phyloP scores from a whole-genome alignment of 306 rosid genomes.

The Medicago arabica region DNA sequence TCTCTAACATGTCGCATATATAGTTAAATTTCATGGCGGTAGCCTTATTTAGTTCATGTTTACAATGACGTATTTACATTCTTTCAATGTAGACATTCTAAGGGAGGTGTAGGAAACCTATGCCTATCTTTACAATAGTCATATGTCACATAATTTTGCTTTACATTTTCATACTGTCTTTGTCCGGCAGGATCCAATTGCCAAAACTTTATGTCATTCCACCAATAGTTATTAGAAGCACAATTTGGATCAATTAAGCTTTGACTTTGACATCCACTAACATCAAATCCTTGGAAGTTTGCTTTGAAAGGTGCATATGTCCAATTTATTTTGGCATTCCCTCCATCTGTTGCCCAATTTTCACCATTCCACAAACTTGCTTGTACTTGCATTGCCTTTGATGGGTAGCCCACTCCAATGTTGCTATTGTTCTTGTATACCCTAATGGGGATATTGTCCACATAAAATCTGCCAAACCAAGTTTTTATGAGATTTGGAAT shows the following conservation, averaged over 20 bases:
- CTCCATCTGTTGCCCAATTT: conserved; percentile 71
- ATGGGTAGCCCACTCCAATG: conserved; percentile 45
- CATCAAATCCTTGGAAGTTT: conserved; percentile 49
- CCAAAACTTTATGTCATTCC: conserved; percentile 53
- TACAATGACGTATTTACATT: neutral
- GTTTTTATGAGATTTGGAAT: neutral
- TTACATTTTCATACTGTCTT: conserved; percentile 42
- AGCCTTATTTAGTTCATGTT: conserved; percentile 9
- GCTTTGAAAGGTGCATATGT: conserved; percentile 63
- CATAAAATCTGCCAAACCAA: conserved; percentile 47
- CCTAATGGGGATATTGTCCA: conserved; percentile 63
- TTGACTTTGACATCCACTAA: conserved; percentile 47
- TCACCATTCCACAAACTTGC: conserved; percentile 64
- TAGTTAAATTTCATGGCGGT: neutral
- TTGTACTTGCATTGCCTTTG: conserved; percentile 55
- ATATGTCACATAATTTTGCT: conserved; percentile 39
- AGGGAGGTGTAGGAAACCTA: conserved; percentile 50
- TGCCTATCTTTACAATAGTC: conserved; percentile 58
- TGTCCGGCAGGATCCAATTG: conserved; percentile 30
- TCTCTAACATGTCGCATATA: neutral
- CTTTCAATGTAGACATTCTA: conserved; percentile 49
- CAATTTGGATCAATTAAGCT: conserved; percentile 33
- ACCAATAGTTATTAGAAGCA: conserved; percentile 40
- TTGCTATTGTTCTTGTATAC: conserved; percentile 51
- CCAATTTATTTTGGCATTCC: conserved; percentile 54